Evolutionary conservation across 805 yeast species (phyloP).

Genomic region (Dipodascopsis uninucleata): DNA sequence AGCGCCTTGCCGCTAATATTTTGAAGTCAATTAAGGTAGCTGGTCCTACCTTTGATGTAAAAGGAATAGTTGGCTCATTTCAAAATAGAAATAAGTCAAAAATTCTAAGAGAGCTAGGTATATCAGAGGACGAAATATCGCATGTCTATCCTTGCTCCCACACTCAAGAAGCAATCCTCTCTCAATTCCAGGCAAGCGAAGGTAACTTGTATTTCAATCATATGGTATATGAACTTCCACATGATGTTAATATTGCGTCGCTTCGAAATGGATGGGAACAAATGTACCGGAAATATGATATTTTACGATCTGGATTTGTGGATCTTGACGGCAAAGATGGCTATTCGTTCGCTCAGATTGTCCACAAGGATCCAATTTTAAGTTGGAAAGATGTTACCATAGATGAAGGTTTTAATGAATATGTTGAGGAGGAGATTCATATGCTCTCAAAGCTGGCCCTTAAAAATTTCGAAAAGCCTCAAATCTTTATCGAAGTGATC

Average conservation of each 20-base stretch:
- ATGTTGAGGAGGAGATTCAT: background rate
- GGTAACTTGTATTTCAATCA: slow-evolving; percentile 22
- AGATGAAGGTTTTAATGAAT: slow-evolving; percentile 3
- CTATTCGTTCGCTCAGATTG: slow-evolving; percentile 25
- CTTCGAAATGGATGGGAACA: slow-evolving; percentile 12
- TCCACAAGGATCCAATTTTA: slow-evolving; percentile 1
- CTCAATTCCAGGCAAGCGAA: slow-evolving; percentile 14
- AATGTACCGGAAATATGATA: slow-evolving; percentile 11
- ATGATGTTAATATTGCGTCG: background rate
- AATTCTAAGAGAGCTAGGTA: background rate
- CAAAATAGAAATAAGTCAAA: background rate
- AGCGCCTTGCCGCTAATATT: slow-evolving; percentile 1
- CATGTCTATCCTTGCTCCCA: slow-evolving; percentile 24
- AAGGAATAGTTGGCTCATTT: slow-evolving; percentile 1
- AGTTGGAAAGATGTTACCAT: slow-evolving; percentile 2
- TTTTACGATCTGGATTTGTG: slow-evolving; percentile 26
- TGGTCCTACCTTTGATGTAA: background rate
- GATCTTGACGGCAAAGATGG: slow-evolving; percentile 5
- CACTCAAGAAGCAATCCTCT: slow-evolving; percentile 24
- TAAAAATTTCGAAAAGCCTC: slow-evolving; percentile 14
- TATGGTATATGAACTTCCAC: slow-evolving; percentile 19
- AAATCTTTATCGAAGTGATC: slow-evolving; percentile 15
- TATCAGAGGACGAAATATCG: background rate
- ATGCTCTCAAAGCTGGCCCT: slow-evolving; percentile 3
- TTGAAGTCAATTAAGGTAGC: background rate